Base-by-base conservation (phyloP, 2,329 filamentous ascomycete genomes). In the Fusarium metavorans region DNA sequence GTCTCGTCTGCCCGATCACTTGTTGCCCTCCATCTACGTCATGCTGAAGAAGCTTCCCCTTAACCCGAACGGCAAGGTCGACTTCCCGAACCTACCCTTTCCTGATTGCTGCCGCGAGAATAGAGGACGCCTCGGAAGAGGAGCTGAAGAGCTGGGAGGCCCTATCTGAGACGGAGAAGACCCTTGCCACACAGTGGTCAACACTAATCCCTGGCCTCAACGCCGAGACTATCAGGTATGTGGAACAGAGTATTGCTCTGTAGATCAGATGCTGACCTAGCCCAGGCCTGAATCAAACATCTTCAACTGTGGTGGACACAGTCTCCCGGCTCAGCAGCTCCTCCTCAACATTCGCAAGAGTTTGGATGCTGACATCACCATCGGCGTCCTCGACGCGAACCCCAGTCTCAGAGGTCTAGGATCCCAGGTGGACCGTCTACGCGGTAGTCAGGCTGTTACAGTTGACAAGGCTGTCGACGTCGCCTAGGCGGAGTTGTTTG, bases 1-100 rank as follows among this genome's bases (percentile, higher is more conserved):
- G 48, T 13, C 35, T 35, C 66, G 52, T 30, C 34, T 68, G 23
- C 80, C 82, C 5, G 70, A 64, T n/a, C 76, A 84, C 62, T 77
- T 80, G 1, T 79, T 84, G 5, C 83, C 82, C 5, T 77, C 76
- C 6, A 73, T 73, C 41, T 82, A 76, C 54, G 82, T 84, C 59
- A 59, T 80, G 11, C 72, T 84, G 32, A 41, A 79, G 13, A 80
- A 85, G 87, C 9, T 95, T 95, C 81, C 81, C 9, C 88, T 95
- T 92, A 27, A 93, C 79, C 92, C 92, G 20, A 94, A 94, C 76
- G 92, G 93, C 75, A 95, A 95, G 83, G 90, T 95, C 54, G 94
- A 96, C 83, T 92, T 90, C 81, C 92, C 93, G 20, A 91, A 90
- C 2, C 84, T 97, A 63, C 94, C 94, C 1, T 95, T 95, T 87